These are phyloP conservation scores for Osmozyma mogii DNA, from an alignment of 805 yeast genomes.

Conservation along the genomic window DNA sequence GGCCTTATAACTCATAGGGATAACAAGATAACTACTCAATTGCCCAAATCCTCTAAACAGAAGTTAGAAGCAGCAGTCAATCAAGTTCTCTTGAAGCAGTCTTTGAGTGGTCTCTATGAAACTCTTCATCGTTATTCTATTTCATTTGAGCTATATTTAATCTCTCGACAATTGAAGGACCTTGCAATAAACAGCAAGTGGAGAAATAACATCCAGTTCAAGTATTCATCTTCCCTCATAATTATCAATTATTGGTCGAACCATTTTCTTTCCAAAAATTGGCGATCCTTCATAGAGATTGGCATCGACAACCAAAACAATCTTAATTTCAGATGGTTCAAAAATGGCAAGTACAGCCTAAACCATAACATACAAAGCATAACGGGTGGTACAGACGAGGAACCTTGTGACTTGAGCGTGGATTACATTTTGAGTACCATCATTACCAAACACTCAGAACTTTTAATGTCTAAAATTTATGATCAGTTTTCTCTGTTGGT, in stretches of 20 bases:
- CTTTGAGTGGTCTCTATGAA: constrained; percentile 47
- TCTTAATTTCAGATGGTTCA: constrained; percentile 54
- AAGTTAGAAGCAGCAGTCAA: constrained; percentile 53
- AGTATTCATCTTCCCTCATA: constrained; percentile 47
- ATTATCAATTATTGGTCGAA: constrained; percentile 55
- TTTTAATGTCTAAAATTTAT: constrained; percentile 20
- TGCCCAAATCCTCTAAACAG: constrained; percentile 24
- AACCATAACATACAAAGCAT: constrained; percentile 12
- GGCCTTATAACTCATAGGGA: constrained; percentile 22
- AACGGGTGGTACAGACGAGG: constrained; percentile 2
- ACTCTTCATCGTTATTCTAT: constrained; percentile 52
- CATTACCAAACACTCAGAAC: constrained; percentile 32
- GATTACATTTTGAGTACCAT: constrained; percentile 28
- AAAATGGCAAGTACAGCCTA: constrained; percentile 39
- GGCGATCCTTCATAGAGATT: constrained; percentile 51
- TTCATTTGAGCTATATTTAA: constrained; percentile 54
- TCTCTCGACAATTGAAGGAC: constrained; percentile 49
- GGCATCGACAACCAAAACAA: constrained; percentile 44
- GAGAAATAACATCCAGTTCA: constrained; percentile 54
- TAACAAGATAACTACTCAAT: constrained; percentile 17
- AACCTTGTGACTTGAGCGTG: constrained; percentile 24
- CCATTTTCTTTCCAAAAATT: constrained; percentile 36
- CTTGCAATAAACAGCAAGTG: constrained; percentile 41
- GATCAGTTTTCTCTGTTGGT: constrained; percentile 9
- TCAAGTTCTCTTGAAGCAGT: constrained; percentile 36